Evolutionary conservation across 2,329 filamentous ascomycete species (phyloP), one percentile per base, ranked within the genome.

Genomic region (Taxawa tesnikishii): DNA sequence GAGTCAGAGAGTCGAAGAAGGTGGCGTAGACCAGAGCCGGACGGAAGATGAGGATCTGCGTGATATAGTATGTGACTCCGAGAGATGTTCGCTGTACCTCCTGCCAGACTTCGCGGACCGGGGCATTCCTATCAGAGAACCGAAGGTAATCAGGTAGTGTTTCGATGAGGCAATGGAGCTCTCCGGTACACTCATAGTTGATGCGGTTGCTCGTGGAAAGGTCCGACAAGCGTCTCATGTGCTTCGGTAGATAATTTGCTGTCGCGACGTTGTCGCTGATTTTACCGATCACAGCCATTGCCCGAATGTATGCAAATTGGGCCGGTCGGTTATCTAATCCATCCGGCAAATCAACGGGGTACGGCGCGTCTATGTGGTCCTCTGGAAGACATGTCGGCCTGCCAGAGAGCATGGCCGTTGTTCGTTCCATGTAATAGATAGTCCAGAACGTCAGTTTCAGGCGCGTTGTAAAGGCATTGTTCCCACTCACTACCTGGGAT

Each of bases 21-120:
- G 33, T 31, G n/a, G 28, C 29, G 11, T 36, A 36, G 10, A 36
- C 19, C 11, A 36, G 15, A n/a, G 33, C 28, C 3, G 33, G 33
- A 2, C 33, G 33, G 8, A 21, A 19, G 13, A 36, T 32, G 11
- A 36, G 15, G 4, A 36, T 31, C 3, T 19, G 19, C 1, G 24
- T 28, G 14, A 36, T n/a, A 7, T 32, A 26, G 12, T 31, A 36
- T 7, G 33, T 36, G 4, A 23, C 23, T 4, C 33, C 33, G 5
- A 36, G 14, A 15, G 15, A 28, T 11, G 12, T 31, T 7, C 33
- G 9, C n/a, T 36, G 33, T 0, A 36, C 33, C 9, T 36, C 33
- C 5, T 32, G 33, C 25, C 29, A 36, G 3, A 12, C 25, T 2
- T 19, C 14, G 5, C 33, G 28, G 25, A 14, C 15, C 1, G 13